Evolutionary conservation across 2,329 filamentous ascomycete species (phyloP).

Genomic region (Penicillium sp.): DNA sequence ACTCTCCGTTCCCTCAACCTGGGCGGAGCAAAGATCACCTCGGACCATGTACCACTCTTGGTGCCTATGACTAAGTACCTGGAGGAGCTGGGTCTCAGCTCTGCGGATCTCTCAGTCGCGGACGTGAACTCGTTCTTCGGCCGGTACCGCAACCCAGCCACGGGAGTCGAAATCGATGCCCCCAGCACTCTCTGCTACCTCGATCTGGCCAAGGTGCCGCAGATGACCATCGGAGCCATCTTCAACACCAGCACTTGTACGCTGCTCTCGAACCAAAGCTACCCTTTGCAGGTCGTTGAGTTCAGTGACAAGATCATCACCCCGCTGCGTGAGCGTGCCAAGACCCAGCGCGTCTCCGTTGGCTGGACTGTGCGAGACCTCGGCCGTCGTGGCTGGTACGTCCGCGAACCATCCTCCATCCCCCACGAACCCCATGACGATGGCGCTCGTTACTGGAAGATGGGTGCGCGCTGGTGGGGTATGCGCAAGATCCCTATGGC

Average conservation of each 20-base stretch:
- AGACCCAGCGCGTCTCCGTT: conserved; percentile 53
- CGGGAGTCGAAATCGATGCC: conserved; percentile 14
- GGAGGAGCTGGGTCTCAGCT: conserved; percentile 73
- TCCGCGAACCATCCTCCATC: conserved; percentile 44
- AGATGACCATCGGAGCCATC: conserved; percentile 57
- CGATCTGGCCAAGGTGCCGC: conserved; percentile 70
- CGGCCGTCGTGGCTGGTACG: conserved; percentile 70
- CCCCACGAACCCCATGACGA: conserved; percentile 49
- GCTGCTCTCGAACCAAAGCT: conserved; percentile 60
- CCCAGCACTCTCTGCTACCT: conserved; percentile 65
- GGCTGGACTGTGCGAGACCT: conserved; percentile 71
- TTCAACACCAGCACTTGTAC: conserved; percentile 56
- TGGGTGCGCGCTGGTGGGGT: conserved; percentile 81
- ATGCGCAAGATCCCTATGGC: conserved; percentile 68
- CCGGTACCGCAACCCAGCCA: conserved; percentile 29
- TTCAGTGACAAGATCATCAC: conserved; percentile 67
- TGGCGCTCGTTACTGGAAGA: conserved; percentile 70
- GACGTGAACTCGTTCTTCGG: conserved; percentile 67
- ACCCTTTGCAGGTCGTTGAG: conserved; percentile 74
- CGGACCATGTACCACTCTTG: conserved; percentile 63
- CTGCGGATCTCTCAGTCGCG: conserved; percentile 60
- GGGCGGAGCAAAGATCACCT: conserved; percentile 69
- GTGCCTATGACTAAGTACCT: conserved; percentile 67
- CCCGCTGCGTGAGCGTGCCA: conserved; percentile 62
- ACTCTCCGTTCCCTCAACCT: conserved; percentile 73